phyloP scores from a whole-genome alignment of 768 basidiomycete species.

The Tylopilus plumbeoviolaceoides region DNA sequence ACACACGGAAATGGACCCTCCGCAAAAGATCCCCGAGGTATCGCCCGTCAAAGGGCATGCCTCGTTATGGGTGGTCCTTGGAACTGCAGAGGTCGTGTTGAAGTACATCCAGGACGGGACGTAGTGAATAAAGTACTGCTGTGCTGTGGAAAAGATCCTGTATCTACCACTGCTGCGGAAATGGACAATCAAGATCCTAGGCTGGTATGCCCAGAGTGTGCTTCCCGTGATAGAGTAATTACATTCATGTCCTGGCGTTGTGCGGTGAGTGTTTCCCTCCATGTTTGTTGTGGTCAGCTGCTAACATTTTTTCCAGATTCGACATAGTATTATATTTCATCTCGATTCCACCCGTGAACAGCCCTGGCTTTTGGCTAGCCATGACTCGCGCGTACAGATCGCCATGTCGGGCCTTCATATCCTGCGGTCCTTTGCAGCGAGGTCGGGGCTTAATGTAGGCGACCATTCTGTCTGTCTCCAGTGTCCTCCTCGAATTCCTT shows the following conservation, averaged over 20 bases:
- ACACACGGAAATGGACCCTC: slow-evolving; percentile 3
- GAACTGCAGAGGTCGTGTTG: slow-evolving; percentile 19
- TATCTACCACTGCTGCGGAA: slow-evolving; percentile 20
- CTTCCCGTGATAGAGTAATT: slow-evolving; percentile 1
- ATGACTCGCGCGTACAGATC: not conserved
- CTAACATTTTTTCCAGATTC: slow-evolving; percentile 13
- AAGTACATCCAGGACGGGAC: slow-evolving; percentile 17
- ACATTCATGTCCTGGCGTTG: slow-evolving; percentile 23
- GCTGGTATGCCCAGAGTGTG: slow-evolving; percentile 19
- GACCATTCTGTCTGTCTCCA: slow-evolving; percentile 24
- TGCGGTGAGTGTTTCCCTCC: slow-evolving; percentile 13
- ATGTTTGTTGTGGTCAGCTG: not conserved
- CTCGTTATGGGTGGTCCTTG: slow-evolving; percentile 24
- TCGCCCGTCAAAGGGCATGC: slow-evolving; percentile 22
- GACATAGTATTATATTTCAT: slow-evolving; percentile 16
- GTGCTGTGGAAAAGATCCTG: slow-evolving; percentile 24
- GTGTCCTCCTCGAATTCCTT: slow-evolving; percentile 27
- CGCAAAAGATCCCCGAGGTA: slow-evolving; percentile 17
- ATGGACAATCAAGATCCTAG: slow-evolving; percentile 23
- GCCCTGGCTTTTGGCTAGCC: slow-evolving; percentile 10
- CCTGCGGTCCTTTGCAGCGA: not conserved
- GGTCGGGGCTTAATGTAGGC: not conserved
- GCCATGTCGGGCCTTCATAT: not conserved
- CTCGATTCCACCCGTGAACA: slow-evolving; percentile 1
- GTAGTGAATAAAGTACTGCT: slow-evolving; percentile 13